A percentile compares a stretch with the other conserved stretches of the same genome.
Evolutionary conservation across 495 filamentous ascomycete genomes (phyloP).

Genomic region (Podospora pseudopauciseta): DNA sequence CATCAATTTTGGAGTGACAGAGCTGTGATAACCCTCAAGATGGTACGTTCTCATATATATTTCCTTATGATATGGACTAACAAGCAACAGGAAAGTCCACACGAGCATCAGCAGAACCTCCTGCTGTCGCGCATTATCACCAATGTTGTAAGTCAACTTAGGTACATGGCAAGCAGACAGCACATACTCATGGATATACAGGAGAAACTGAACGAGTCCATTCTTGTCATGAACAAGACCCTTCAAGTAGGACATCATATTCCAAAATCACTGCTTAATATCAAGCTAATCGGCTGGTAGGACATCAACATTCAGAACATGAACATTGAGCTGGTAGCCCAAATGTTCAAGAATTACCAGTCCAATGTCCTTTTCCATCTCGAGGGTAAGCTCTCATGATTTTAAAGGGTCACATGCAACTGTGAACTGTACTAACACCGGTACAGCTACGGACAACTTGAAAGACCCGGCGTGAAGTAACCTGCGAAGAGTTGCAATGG

Average conservation of each 20-base stretch:
- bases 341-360: constrained; percentile 99
- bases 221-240: constrained; percentile 86
- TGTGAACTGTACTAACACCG: constrained; percentile 2
- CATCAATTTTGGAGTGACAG: not conserved
- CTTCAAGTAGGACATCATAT: constrained; percentile 60
- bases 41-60: constrained; percentile 2
- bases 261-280: constrained; percentile 2
- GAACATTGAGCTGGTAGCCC: constrained; percentile 95
- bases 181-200: constrained; percentile 31
- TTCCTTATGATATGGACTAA: not conserved
- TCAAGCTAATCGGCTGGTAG: constrained; percentile 41
- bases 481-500: too few species aligned
- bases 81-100: constrained; percentile 74
- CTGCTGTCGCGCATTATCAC: constrained; percentile 93
- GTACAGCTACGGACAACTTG: constrained; percentile 74
- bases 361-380: constrained; percentile 96
- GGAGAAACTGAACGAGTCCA: constrained; percentile 97
- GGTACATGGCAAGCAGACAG: not conserved
- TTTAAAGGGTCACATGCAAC: too few species aligned
- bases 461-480: constrained; percentile 58
- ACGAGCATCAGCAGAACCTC: constrained; percentile 94
- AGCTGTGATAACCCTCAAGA: not conserved
- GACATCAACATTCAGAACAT: constrained; percentile 98
- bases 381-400: constrained; percentile 62
- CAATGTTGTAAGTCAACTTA: constrained; percentile 67